phyloP scores from a whole-genome alignment of 2,329 filamentous ascomycete genomes.

The Fusarium haematococcum region DNA sequence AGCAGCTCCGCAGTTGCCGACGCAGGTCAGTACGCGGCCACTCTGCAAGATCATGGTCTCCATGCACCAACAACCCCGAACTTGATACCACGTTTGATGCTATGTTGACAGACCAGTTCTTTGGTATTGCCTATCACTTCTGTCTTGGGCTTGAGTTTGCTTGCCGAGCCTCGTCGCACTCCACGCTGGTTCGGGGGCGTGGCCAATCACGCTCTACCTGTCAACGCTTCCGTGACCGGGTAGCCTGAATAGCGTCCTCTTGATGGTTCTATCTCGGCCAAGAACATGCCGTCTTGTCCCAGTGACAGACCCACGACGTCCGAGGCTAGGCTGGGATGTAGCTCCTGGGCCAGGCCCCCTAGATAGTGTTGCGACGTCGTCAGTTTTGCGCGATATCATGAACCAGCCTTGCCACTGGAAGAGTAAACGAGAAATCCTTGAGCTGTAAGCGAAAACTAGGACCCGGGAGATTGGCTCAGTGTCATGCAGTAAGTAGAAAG shows the following conservation, averaged over 20 bases:
- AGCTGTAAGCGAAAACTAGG: not conserved
- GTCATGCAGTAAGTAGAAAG: not conserved
- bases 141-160: not conserved
- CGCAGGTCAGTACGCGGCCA: not conserved
- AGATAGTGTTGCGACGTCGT: not conserved
- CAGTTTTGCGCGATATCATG: not conserved
- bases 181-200: not conserved
- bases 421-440: not conserved
- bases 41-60: not conserved
- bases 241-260: not conserved
- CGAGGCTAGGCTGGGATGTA: not conserved
- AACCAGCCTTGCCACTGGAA: not conserved
- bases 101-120: not conserved
- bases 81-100: not conserved
- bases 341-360: not conserved
- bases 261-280: not conserved
- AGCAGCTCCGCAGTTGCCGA: constrained; percentile 13
- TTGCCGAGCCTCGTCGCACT: not conserved
- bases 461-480: not conserved
- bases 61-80: not conserved
- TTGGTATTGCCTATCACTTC: not conserved
- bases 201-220: not conserved
- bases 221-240: not conserved
- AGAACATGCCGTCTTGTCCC: not conserved
- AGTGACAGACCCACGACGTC: not conserved